These are phyloP conservation scores for Brassica cretica DNA, from an alignment of 345 rosid genomes.

Conservation along the genomic window DNA sequence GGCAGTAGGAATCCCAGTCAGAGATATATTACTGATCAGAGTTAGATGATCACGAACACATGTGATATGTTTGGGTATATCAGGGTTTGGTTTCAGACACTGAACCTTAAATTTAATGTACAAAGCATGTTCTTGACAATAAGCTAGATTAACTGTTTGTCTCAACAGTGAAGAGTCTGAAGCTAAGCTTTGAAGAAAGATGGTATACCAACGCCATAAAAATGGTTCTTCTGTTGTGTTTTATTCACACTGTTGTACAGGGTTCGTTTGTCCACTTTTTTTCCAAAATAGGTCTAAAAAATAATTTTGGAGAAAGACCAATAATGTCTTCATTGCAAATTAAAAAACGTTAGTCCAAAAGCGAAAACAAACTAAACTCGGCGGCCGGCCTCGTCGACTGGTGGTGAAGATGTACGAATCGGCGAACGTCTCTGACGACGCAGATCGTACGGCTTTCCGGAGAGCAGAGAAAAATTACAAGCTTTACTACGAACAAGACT, in stretches of 20 bases:
- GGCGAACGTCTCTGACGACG: conserved; percentile 51
- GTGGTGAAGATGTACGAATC: conserved; percentile 59
- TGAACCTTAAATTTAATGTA: conserved; percentile 14
- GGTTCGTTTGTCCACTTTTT: background rate
- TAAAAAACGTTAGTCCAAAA: background rate
- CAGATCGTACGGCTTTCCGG: conserved; percentile 68
- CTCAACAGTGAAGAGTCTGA: conserved; percentile 26
- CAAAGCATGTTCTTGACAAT: conserved; percentile 16
- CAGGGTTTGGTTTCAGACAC: background rate
- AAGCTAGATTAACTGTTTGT: conserved; percentile 25
- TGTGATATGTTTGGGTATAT: background rate
- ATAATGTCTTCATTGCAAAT: background rate
- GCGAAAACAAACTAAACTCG: background rate
- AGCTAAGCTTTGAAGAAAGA: background rate
- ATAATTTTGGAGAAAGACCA: background rate
- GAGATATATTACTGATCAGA: too few relatives aligned
- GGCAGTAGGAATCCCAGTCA: too few relatives aligned
- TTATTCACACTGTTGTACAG: background rate
- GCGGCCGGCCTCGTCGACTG: background rate
- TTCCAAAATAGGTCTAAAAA: background rate
- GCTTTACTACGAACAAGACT: conserved; percentile 63
- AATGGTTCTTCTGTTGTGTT: too few relatives aligned
- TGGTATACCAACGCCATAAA: too few relatives aligned
- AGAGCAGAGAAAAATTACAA: conserved; percentile 93
- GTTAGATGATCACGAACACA: too few relatives aligned